Base-by-base conservation (phyloP, 2,329 filamentous ascomycete genomes). In the Berkeleyomyces rouxiae region DNA sequence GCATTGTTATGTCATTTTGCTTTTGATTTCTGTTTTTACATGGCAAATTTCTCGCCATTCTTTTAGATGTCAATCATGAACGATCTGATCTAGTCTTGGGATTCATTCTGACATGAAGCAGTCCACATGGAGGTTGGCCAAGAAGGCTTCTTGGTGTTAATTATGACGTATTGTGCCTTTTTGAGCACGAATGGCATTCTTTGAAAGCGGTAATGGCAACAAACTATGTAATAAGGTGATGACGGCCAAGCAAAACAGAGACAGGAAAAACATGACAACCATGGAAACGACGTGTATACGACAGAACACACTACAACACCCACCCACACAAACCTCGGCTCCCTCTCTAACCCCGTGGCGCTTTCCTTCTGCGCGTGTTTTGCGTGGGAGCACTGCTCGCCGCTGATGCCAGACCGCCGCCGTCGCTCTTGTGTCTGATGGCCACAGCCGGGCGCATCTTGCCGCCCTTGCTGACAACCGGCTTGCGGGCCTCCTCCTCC, bases 401-500 rank as follows among this genome's bases (percentile, higher is more conserved):
- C 13, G 37, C 55, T 4, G n/a, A 16, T 11, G 49, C 44, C 58
- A 63, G 23, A 16, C 64, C 64, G 11, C 61, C 61, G 33, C 64
- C 58, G 11, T 65, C 61, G 40, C 64, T 63, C 53, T 61, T 65
- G 51, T 65, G 64, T 61, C 64, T 65, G 47, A 63, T 63, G 7
- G 64, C 58, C 40, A 65, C 64, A 3, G 64, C 61, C 40, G 61
- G 58, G 31, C 61, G 51, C 58, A 63, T 57, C 57, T 63, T 63
- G 33, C 64, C 64, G 11, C 37, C 39, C 59, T 59, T 61, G 43
- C 61, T 44, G 49, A 63, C 61, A n/a, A 53, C 39, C 6, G 64
- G 61, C 58, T 47, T 33, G 7, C 42, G 61, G 37, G 59, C 51
- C 11, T 70, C 68, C 33, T 67, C 68, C 3, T 70, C 66, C 11